Evolutionary conservation across 345 rosid genomes (phyloP).

Genomic region (Aquilaria sinensis): DNA sequence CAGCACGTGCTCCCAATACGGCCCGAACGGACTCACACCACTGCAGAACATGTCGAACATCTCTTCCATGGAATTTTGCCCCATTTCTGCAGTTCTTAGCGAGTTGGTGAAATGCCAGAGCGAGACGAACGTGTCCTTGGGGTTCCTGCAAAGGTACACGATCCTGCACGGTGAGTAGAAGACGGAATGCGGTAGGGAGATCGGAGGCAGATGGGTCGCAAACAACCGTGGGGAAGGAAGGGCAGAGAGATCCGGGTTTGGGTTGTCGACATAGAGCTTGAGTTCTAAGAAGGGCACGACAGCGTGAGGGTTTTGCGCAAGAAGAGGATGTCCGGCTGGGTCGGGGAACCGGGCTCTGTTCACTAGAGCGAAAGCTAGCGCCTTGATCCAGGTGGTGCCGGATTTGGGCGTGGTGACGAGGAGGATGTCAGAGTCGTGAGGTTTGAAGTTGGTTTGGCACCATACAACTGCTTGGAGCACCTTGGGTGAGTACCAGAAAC

Average conservation of each 20-base stretch:
- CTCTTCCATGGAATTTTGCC: conserved; percentile 23
- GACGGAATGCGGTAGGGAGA: conserved; percentile 30
- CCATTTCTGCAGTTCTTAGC: conserved; percentile 20
- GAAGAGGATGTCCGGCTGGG: conserved; percentile 35
- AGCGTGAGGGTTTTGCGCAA: conserved; percentile 42
- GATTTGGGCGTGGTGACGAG: conserved; percentile 54
- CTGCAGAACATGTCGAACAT: conserved; percentile 36
- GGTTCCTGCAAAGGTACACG: conserved; percentile 55
- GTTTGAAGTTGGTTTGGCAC: conserved; percentile 40
- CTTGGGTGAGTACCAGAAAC: conserved; percentile 38
- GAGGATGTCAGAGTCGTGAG: conserved; percentile 33
- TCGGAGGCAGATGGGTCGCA: conserved; percentile 32
- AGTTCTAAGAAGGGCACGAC: conserved; percentile 52
- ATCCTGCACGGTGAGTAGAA: conserved; percentile 33
- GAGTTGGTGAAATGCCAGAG: conserved; percentile 51
- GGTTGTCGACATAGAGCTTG: conserved; percentile 13
- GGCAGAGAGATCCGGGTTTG: conserved; percentile 22
- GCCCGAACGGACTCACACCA: conserved; percentile 43
- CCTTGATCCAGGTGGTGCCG: conserved; percentile 65
- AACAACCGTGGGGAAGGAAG: conserved; percentile 35
- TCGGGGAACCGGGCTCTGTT: conserved; percentile 21
- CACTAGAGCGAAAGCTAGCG: conserved; percentile 35
- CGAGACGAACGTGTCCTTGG: conserved; percentile 51
- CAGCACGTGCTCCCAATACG: conserved; percentile 57
- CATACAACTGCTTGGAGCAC: conserved; percentile 31